These are phyloP conservation scores for Naganishia antarctica DNA, from an alignment of 768 basidiomycete genomes.

Conservation along the genomic window DNA sequence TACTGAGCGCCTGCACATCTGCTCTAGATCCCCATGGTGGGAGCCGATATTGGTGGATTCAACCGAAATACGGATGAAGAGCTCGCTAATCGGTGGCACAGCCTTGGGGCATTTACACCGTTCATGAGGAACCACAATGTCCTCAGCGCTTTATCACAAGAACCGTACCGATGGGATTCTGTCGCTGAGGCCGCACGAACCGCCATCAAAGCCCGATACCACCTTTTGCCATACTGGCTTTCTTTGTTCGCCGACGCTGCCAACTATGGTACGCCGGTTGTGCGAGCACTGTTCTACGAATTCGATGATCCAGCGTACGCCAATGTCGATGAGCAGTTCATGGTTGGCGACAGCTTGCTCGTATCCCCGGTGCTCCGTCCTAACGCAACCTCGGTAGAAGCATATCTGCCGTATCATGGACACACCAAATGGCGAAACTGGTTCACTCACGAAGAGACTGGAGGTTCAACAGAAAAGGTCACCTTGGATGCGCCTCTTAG, in stretches of 20 bases:
- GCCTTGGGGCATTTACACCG: slow-evolving; percentile 72
- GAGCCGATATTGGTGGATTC: slow-evolving; percentile 62
- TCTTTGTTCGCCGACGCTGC: slow-evolving; percentile 35
- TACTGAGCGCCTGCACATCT: too few species aligned
- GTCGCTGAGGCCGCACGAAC: slow-evolving; percentile 68
- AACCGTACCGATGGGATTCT: slow-evolving; percentile 75
- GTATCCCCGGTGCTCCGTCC: slow-evolving; percentile 71
- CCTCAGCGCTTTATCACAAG: slow-evolving; percentile 63
- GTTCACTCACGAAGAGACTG: slow-evolving; percentile 49
- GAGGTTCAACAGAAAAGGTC: slow-evolving; percentile 52
- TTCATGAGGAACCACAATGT: slow-evolving; percentile 71
- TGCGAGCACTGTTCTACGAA: slow-evolving; percentile 72
- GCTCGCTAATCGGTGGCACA: slow-evolving; percentile 80
- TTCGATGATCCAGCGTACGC: slow-evolving; percentile 62
- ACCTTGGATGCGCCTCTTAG: slow-evolving; percentile 61
- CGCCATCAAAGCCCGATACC: slow-evolving; percentile 67
- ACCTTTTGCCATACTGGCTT: slow-evolving; percentile 69
- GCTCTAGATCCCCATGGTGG: slow-evolving; percentile 74
- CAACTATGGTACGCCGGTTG: slow-evolving; percentile 54
- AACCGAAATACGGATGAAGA: slow-evolving; percentile 69
- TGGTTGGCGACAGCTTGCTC: slow-evolving; percentile 66
- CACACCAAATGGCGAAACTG: slow-evolving; percentile 37
- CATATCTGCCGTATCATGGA: slow-evolving; percentile 43
- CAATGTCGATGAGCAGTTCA: slow-evolving; percentile 56
- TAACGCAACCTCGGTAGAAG: slow-evolving; percentile 64